These are phyloP conservation scores for Naegleria gruberi DNA, from an alignment of 208 protist genomes.

Conservation along the genomic window DNA sequence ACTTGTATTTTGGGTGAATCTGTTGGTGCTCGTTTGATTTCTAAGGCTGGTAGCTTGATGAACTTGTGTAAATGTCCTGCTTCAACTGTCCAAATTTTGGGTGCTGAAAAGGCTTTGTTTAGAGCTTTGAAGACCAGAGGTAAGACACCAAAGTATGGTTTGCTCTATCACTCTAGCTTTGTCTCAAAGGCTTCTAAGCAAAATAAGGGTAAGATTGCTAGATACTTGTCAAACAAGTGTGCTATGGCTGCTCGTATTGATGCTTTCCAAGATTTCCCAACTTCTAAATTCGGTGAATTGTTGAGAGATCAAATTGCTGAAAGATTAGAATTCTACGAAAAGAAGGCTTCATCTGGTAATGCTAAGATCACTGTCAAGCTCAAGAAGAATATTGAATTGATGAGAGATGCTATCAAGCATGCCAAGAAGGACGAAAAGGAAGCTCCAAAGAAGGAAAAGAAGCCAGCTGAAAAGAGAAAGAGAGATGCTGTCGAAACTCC, in stretches of 20 bases:
- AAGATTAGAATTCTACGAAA: conserved; percentile 92
- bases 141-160: conserved; percentile 99
- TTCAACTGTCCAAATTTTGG: conserved; percentile 99
- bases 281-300: conserved; percentile 80
- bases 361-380: conserved; percentile 81
- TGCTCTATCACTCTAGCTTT: conserved; percentile 97
- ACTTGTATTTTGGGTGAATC: conserved; percentile 93
- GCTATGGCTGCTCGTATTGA: conserved; percentile 94
- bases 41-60: conserved; percentile 93
- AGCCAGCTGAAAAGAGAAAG: conserved; percentile 29
- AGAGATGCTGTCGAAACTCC: not conserved
- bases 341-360: conserved; percentile 53
- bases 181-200: conserved; percentile 91
- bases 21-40: conserved; percentile 92
- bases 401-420: conserved; percentile 66
- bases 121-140: conserved; percentile 92
- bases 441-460: conserved; percentile 28
- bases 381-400: conserved; percentile 87
- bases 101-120: conserved; percentile 99
- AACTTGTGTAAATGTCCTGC: conserved; percentile 98
- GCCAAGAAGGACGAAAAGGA: conserved; percentile 47
- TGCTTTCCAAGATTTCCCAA: conserved; percentile 67
- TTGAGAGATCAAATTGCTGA: conserved; percentile 95
- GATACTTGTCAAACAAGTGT: conserved; percentile 97
- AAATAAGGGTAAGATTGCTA: conserved; percentile 95